These are phyloP conservation scores for Curvularia sp. DNA, from an alignment of 2,329 filamentous ascomycete genomes.

Conservation along the genomic window DNA sequence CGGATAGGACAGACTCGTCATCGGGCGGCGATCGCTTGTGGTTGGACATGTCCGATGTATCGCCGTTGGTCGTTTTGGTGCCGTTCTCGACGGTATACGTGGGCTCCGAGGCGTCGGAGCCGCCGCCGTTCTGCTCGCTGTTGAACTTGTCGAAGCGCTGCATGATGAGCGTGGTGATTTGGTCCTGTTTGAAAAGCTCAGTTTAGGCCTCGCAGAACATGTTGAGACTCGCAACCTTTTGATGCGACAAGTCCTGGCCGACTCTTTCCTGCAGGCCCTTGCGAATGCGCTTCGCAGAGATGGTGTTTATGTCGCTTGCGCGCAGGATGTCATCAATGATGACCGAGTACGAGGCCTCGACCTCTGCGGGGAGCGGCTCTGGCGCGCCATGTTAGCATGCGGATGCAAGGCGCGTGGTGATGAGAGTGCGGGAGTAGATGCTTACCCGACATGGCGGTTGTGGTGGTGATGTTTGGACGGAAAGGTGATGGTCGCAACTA, in stretches of 20 bases:
- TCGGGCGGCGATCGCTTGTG: conserved; percentile 54
- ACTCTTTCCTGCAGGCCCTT: conserved; percentile 67
- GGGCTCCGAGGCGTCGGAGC: conserved; percentile 46
- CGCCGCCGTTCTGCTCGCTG: conserved; percentile 38
- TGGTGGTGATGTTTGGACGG: conserved; percentile 20
- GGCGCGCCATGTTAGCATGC: conserved; percentile 21
- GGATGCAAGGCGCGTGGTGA: conserved; percentile 10
- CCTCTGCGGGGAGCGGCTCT: conserved; percentile 55
- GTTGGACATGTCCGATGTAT: conserved; percentile 37
- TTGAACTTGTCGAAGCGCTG: conserved; percentile 59
- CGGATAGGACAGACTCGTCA: conserved; percentile 52
- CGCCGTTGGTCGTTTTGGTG: conserved; percentile 29
- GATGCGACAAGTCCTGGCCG: conserved; percentile 65
- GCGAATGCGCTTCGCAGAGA: conserved; percentile 70
- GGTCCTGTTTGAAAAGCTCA: conserved; percentile 45
- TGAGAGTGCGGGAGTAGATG: conserved; percentile 1
- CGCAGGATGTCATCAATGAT: conserved; percentile 70
- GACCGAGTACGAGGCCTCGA: conserved; percentile 59
- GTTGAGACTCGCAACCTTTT: conserved; percentile 60
- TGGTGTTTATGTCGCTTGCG: conserved; percentile 66
- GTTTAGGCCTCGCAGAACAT: conserved; percentile 4
- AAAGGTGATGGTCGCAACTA: conserved; percentile 4
- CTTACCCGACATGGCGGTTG: conserved; percentile 44
- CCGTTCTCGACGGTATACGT: conserved; percentile 50
- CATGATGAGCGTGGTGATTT: conserved; percentile 57